A percentile compares a stretch with the other conserved stretches of the same genome.
These are phyloP conservation scores for Boletus sp. DNA, from an alignment of 1,284 basidiomycete species.

Conservation along the genomic window DNA sequence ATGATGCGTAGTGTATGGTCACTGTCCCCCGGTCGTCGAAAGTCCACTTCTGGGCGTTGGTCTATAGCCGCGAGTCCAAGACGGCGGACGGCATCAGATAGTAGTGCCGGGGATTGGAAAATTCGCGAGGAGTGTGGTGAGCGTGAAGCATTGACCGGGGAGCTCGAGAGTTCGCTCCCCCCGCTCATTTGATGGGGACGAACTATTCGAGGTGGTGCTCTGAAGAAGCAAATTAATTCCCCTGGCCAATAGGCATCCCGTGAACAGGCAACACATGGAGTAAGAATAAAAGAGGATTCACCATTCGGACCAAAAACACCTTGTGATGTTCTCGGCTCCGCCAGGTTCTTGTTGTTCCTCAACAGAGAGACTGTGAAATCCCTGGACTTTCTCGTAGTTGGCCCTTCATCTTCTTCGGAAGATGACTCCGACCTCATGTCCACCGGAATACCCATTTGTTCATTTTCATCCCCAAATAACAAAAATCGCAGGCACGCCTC, in stretches of 20 bases:
- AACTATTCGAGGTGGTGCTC: constrained; percentile 68
- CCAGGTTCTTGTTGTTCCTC: constrained; percentile 68
- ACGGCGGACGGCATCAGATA: constrained; percentile 64
- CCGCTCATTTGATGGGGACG: constrained; percentile 39
- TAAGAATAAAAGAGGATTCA: constrained; percentile 29
- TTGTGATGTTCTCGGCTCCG: constrained; percentile 76
- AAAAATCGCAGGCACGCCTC: constrained; percentile 80
- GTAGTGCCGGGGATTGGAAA: constrained; percentile 59
- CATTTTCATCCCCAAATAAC: constrained; percentile 61
- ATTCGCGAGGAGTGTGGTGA: constrained; percentile 37
- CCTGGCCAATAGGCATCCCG: constrained; percentile 41
- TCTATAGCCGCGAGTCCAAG: constrained; percentile 60
- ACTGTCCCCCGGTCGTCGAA: constrained; percentile 42
- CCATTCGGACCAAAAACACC: constrained; percentile 86
- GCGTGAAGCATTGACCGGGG: constrained; percentile 39
- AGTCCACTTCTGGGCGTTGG: constrained; percentile 36
- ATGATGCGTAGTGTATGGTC: constrained; percentile 63
- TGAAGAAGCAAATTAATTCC: constrained; percentile 82
- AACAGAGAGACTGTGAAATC: constrained; percentile 51
- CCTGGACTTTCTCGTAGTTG: constrained; percentile 37
- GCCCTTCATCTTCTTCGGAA: constrained; percentile 42
- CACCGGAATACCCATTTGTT: constrained; percentile 37
- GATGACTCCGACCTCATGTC: constrained; percentile 54
- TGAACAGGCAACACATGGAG: background rate
- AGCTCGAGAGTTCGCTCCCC: constrained; percentile 46